A percentile compares a stretch with the other conserved stretches of the same genome.
phyloP scores from a whole-genome alignment of 805 yeast species.

The Myxozyma vanderwaltii region DNA sequence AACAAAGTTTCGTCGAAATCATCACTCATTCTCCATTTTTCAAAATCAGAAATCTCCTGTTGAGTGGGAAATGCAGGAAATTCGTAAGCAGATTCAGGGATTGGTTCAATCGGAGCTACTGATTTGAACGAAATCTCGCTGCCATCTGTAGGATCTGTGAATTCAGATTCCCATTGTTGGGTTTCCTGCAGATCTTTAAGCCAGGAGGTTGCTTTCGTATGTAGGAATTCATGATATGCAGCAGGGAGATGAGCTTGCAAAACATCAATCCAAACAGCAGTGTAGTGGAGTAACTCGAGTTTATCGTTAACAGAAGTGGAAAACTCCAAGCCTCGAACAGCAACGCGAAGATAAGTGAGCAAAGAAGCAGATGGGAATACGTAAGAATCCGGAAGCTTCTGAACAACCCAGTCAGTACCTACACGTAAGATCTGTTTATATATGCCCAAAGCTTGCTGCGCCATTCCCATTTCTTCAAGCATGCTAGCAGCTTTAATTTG shows the following conservation, averaged over 20 bases:
- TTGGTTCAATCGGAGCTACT: background rate
- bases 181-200: slow-evolving; percentile 5
- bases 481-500: slow-evolving; percentile 85
- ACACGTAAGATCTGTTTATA: slow-evolving; percentile 64
- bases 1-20: slow-evolving; percentile 22
- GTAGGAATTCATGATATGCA: slow-evolving; percentile 6
- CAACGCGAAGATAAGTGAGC: slow-evolving; percentile 69
- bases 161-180: background rate
- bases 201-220: slow-evolving; percentile 2
- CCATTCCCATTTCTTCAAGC: slow-evolving; percentile 69
- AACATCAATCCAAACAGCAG: slow-evolving; percentile 38
- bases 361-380: slow-evolving; percentile 44
- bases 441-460: slow-evolving; percentile 63
- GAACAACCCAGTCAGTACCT: slow-evolving; percentile 37
- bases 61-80: slow-evolving; percentile 18
- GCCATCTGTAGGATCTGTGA: background rate
- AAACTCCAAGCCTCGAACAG: slow-evolving; percentile 66
- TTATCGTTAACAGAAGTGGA: slow-evolving; percentile 46
- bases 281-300: slow-evolving; percentile 53
- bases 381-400: background rate
- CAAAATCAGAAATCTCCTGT: slow-evolving; percentile 10
- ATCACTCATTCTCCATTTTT: background rate
- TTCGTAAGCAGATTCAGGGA: slow-evolving; percentile 6
- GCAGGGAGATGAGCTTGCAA: slow-evolving; percentile 34
- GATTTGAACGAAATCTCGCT: background rate